Evolutionary conservation across 441 rosid species (phyloP), one percentile per base, ranked within the genome.

Genomic region (Viola pubescens): DNA sequence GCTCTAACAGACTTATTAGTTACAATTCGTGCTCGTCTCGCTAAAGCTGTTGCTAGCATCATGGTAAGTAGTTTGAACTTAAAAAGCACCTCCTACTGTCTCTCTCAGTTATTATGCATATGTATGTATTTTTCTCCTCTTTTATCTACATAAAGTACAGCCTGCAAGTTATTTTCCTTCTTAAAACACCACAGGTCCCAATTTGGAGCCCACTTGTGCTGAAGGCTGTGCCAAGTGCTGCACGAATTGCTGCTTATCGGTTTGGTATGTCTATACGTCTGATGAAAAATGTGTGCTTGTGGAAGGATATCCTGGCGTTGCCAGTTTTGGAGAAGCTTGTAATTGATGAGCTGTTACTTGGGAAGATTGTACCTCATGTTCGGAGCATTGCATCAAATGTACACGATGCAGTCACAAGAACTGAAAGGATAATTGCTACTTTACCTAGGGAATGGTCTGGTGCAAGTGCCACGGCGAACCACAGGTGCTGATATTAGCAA

Each of bases 231-330:
- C 96, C 95, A 47, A 79, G 67, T 71, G 88, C 97, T 45, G 87
- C 94, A 56, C 77, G 77, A 63, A 75, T 85, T 81, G 86, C 88
- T 46, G 97, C 96, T 19, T 90, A 86, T 67, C 73, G 86, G 59
- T 94, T 90, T 76, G 97, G 99, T 38, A 66, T 84, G 73, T 82
- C 95, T 59, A 73, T 94, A 64, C 94, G 96, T 60, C 75, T 94
- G 73, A 73, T 94, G 88, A 85, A 81, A 75, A 94, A 88, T 64
- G 86, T 94, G 52, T 85, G 96, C 74, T 67, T 82, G 77, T 90
- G 95, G 97, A 94, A 86, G 73, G 96, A 88, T 68, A 78, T 90
- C 63, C 75, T 88, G 63, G 89, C 90, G 50, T 72, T 85, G 76
- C 78, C 95, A 58, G 79, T 86, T 74, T 61, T 94, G 43, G 95